These are phyloP conservation scores for Salix caprea DNA, from an alignment of 345 rosid species.

Conservation along the genomic window DNA sequence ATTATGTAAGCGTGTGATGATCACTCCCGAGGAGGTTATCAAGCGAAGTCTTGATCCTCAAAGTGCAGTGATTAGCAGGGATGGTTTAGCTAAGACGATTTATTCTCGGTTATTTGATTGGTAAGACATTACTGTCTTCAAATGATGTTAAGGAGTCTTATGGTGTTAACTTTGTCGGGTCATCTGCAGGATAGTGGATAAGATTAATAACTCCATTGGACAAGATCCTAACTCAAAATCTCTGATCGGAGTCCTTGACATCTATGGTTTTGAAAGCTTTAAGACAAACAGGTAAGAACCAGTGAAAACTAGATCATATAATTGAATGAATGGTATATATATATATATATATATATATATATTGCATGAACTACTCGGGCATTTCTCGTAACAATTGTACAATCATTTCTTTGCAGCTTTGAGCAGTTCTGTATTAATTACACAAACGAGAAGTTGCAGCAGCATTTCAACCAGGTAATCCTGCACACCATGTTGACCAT, in stretches of 20 bases:
- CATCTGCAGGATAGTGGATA: conserved; percentile 72
- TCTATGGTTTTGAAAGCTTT: conserved; percentile 95
- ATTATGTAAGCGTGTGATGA: conserved; percentile 87
- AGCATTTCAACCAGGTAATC: conserved; percentile 89
- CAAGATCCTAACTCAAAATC: conserved; percentile 81
- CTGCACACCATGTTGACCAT: conserved; percentile 10
- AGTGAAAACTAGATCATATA: neutral
- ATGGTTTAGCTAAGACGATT: conserved; percentile 87
- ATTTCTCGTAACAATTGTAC: conserved; percentile 10
- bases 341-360: neutral
- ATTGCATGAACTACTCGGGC: neutral
- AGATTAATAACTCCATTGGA: conserved; percentile 80
- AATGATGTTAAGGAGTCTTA: neutral
- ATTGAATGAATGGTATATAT: neutral
- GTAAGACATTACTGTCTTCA: conserved; percentile 29
- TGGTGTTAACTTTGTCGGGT: conserved; percentile 13
- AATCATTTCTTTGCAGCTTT: conserved; percentile 47
- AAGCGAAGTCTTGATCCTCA: conserved; percentile 89
- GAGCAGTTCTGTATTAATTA: conserved; percentile 96
- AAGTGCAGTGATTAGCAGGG: conserved; percentile 77
- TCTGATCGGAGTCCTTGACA: conserved; percentile 88
- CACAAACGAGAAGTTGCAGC: conserved; percentile 96
- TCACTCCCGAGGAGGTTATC: conserved; percentile 95
- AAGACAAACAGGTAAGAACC: conserved; percentile 65
- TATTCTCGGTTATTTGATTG: conserved; percentile 90